These are phyloP conservation scores for Colletotrichum cereale DNA, from an alignment of 2,329 filamentous ascomycete species.

Conservation along the genomic window DNA sequence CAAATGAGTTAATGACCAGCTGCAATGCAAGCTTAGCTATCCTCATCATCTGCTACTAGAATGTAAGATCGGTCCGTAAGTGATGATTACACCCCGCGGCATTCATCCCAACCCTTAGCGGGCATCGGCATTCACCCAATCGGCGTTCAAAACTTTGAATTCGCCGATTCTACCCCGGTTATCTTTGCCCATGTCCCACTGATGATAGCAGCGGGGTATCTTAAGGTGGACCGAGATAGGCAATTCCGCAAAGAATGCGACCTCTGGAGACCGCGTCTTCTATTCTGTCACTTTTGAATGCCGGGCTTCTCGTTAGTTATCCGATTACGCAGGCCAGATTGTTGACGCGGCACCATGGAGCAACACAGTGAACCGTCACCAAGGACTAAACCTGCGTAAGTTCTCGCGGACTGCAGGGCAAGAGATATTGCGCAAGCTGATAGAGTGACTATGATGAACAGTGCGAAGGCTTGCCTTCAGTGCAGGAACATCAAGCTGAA, in stretches of 20 bases:
- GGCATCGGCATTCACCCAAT: constrained; percentile 1
- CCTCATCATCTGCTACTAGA: background rate
- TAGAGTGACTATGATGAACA: background rate
- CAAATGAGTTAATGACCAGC: too few relatives aligned
- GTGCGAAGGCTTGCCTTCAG: constrained; percentile 50
- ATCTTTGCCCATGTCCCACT: background rate
- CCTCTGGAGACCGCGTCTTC: background rate
- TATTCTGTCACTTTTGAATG: background rate
- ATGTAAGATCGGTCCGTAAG: background rate
- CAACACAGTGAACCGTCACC: background rate
- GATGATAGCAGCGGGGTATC: background rate
- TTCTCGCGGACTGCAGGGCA: background rate
- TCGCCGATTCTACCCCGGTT: constrained; percentile 1
- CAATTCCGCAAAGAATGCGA: background rate
- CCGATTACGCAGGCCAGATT: background rate
- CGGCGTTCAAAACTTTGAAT: background rate
- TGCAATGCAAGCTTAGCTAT: background rate
- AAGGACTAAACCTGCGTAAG: constrained; percentile 15
- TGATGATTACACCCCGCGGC: background rate
- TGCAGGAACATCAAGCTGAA: constrained; percentile 57
- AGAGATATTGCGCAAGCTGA: background rate
- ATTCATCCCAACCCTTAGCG: background rate
- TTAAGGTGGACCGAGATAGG: constrained; percentile 12
- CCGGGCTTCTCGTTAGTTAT: background rate
- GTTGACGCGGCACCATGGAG: background rate